These are phyloP conservation scores for Salpingoeca rosetta DNA, from an alignment of 78 protist genomes.

Conservation along the genomic window DNA sequence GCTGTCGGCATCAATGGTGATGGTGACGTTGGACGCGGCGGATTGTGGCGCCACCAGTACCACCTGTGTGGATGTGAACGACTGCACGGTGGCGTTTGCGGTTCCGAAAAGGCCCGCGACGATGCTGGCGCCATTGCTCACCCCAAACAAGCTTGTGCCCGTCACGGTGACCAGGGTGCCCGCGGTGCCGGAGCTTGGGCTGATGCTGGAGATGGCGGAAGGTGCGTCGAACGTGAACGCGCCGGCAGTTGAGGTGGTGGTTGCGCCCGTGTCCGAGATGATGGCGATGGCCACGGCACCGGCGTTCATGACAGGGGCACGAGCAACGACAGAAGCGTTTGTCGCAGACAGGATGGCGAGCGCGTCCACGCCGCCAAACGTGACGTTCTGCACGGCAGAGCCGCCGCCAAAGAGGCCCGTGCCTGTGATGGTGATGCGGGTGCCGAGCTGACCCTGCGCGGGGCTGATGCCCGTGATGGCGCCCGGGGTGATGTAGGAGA, in stretches of 20 bases:
- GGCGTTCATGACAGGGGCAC: no score
- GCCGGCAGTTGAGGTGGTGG: no score
- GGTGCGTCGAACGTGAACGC: background rate
- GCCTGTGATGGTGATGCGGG: background rate
- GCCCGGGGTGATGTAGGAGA: background rate
- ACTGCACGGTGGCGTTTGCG: background rate
- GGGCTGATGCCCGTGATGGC: background rate
- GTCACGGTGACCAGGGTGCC: background rate
- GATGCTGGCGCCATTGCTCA: background rate
- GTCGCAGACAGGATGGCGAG: no score
- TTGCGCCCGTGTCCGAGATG: no score
- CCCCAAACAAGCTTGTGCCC: background rate
- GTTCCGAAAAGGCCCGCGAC: background rate
- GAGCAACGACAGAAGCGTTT: no score
- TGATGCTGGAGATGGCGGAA: background rate
- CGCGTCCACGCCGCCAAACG: no score
- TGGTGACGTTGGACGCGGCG: background rate
- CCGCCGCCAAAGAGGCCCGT: background rate
- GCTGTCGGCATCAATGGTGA: background rate
- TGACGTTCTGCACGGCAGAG: no score
- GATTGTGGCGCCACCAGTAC: background rate
- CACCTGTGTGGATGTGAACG: background rate
- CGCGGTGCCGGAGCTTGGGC: background rate
- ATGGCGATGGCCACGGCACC: no score
- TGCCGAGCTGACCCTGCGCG: background rate